Evolutionary conservation across 768 basidiomycete genomes (phyloP).

Genomic region (Suillus occidentalis): DNA sequence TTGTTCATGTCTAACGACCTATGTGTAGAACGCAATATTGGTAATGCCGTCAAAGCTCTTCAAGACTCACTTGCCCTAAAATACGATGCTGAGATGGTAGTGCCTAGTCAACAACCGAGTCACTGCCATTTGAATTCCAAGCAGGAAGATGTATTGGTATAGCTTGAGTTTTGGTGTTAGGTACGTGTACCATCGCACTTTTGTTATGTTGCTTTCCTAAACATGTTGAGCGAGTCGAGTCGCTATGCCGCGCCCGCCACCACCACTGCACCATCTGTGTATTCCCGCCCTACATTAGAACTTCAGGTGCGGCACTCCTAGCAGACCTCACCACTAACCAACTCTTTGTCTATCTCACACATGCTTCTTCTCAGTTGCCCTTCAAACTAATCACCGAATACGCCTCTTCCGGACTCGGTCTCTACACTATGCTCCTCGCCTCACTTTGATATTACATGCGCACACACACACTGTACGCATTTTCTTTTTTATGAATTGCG

Average conservation of each 20-base stretch:
- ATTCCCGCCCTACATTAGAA: neutral
- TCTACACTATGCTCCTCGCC: constrained; percentile 2
- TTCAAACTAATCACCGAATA: no score
- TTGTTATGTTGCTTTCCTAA: neutral
- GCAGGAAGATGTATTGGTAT: neutral
- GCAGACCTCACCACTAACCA: no score
- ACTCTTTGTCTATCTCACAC: no score
- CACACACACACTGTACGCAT: neutral
- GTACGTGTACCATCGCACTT: neutral
- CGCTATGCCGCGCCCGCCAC: neutral
- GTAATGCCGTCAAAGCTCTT: neutral
- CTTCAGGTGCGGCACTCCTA: neutral
- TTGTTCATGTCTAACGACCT: neutral
- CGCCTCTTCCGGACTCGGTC: constrained; percentile 13
- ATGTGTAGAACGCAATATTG: neutral
- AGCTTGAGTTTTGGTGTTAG: neutral
- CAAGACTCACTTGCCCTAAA: neutral
- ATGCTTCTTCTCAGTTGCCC: no score
- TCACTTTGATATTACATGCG: constrained; percentile 24
- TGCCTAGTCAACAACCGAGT: neutral
- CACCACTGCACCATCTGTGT: neutral
- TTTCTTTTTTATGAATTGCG: neutral
- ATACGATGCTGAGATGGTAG: neutral
- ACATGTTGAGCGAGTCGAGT: neutral
- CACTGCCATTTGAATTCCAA: neutral